Conservation (phyloP, 164 flowering plant species). For the Dillenia suffruticosa region DNA sequence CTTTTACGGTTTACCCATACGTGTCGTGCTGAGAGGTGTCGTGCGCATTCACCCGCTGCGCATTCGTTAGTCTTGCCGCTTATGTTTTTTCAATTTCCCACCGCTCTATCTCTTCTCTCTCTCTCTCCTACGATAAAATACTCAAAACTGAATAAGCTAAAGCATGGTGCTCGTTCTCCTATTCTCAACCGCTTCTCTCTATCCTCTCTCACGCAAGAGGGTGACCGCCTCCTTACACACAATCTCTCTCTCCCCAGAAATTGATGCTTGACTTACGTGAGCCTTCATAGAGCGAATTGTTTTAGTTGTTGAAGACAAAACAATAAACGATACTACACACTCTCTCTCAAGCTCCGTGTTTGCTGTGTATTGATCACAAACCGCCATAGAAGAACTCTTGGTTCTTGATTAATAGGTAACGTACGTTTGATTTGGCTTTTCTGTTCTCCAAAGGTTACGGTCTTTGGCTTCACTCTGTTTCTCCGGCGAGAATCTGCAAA, state of each 20-base stretch:
- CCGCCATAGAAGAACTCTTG: background rate
- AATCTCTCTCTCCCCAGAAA: background rate
- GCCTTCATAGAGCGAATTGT: background rate
- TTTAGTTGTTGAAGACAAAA: background rate
- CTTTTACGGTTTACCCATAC: conserved; percentile 13
- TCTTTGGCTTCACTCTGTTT: background rate
- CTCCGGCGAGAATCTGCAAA: conserved; percentile 5
- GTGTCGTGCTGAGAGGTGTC: conserved; percentile 7
- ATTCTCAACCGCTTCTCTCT: background rate
- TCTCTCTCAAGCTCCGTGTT: background rate
- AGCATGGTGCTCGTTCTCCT: conserved; percentile 8
- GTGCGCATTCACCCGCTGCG: conserved; percentile 17
- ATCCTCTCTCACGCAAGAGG: background rate
- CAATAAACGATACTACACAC: background rate
- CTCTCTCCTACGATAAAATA: conserved; percentile 1
- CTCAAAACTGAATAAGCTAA: conserved; percentile 5
- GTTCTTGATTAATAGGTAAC: too few relatives aligned
- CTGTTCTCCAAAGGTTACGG: background rate
- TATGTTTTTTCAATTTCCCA: conserved; percentile 15
- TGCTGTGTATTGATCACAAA: background rate
- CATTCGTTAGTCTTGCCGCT: conserved; percentile 16
- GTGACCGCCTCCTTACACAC: background rate
- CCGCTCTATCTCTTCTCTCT: conserved; percentile 13
- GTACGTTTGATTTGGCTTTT: too few relatives aligned
- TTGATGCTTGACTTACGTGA: background rate